phyloP scores from a whole-genome alignment of 2,329 filamentous ascomycete species.

The Massarina eburnea region DNA sequence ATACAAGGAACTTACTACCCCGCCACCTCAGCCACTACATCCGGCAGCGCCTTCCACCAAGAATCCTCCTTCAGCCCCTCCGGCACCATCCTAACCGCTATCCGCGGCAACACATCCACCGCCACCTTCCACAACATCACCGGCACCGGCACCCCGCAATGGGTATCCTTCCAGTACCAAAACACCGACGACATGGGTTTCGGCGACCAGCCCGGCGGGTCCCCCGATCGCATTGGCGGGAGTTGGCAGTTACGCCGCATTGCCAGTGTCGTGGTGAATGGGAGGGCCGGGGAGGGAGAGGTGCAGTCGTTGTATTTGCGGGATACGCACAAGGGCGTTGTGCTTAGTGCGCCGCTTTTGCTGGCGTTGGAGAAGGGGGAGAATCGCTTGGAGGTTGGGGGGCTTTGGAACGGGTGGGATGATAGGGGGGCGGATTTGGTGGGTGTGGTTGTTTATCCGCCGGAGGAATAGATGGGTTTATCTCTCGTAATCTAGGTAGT shows the following conservation, averaged over 20 bases:
- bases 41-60: constrained; percentile 56
- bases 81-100: constrained; percentile 54
- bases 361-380: constrained; percentile 59
- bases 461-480: constrained; percentile 49
- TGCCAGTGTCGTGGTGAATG: constrained; percentile 62
- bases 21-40: constrained; percentile 48
- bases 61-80: constrained; percentile 57
- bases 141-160: constrained; percentile 56
- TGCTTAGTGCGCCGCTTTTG: constrained; percentile 59
- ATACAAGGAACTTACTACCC: constrained; percentile 54
- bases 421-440: constrained; percentile 62
- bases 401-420: constrained; percentile 58
- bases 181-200: constrained; percentile 65
- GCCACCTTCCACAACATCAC: constrained; percentile 54
- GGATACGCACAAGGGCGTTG: constrained; percentile 62
- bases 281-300: constrained; percentile 46
- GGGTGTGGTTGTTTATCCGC: constrained; percentile 61
- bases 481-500: too few relatives aligned
- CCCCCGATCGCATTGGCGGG: constrained; percentile 62
- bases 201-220: constrained; percentile 55
- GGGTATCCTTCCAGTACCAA: constrained; percentile 62
- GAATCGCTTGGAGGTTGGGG: constrained; percentile 62
- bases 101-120: constrained; percentile 58
- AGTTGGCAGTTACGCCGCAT: constrained; percentile 62
- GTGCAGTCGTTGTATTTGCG: constrained; percentile 56